phyloP scores from a whole-genome alignment of 768 basidiomycete genomes.

The Harrya chromipes region DNA sequence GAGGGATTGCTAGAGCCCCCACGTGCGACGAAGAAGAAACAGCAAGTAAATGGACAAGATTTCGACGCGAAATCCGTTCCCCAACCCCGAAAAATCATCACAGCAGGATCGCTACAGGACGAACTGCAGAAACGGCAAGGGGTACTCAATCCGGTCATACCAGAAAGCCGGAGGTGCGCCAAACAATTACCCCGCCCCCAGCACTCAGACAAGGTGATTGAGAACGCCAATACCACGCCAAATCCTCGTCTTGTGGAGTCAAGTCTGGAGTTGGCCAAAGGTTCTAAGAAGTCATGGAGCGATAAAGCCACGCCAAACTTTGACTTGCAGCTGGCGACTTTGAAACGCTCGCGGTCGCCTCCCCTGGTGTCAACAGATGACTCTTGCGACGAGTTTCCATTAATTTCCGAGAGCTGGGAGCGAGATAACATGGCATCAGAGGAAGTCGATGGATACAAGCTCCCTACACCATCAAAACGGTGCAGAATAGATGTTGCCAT shows the following conservation, averaged over 20 bases:
- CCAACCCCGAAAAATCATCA: background rate
- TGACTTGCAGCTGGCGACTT: constrained; percentile 45
- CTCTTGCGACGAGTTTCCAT: constrained; percentile 36
- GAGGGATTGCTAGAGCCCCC: constrained; percentile 62
- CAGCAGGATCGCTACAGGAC: constrained; percentile 1
- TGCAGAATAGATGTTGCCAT: background rate
- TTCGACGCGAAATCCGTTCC: constrained; percentile 1
- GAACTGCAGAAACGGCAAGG: constrained; percentile 2
- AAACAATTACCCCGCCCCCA: constrained; percentile 31
- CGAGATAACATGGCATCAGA: constrained; percentile 32
- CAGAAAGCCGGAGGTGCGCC: constrained; percentile 19
- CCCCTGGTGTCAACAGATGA: constrained; percentile 20
- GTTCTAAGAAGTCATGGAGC: constrained; percentile 1
- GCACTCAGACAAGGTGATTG: constrained; percentile 43
- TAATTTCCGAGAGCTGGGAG: constrained; percentile 31
- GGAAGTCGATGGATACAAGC: constrained; percentile 33
- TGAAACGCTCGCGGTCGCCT: constrained; percentile 24
- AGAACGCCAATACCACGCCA: constrained; percentile 39
- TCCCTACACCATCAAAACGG: constrained; percentile 18
- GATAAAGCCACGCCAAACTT: constrained; percentile 41
- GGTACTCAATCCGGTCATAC: background rate
- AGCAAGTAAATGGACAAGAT: constrained; percentile 20
- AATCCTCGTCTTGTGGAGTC: constrained; percentile 37
- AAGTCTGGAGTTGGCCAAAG: constrained; percentile 43
- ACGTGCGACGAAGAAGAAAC: constrained; percentile 33